These are phyloP conservation scores for Tricholoma sp. DNA, from an alignment of 768 basidiomycete genomes.

Conservation along the genomic window DNA sequence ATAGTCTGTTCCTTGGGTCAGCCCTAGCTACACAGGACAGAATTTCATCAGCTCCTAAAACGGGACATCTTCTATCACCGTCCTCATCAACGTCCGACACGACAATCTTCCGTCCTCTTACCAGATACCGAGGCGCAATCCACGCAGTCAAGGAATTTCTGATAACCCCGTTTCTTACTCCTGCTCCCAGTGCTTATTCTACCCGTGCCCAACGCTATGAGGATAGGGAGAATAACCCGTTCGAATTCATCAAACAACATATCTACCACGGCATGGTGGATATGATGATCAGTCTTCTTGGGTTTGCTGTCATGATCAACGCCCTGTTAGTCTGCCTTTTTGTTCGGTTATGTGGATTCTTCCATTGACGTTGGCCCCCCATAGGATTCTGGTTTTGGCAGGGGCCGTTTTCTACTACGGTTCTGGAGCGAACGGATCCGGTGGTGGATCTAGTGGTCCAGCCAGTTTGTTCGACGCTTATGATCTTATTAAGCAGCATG, in stretches of 20 bases:
- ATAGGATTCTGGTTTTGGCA: slow-evolving; percentile 76
- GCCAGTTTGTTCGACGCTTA: slow-evolving; percentile 86
- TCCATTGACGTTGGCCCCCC: neutral
- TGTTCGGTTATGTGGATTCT: neutral
- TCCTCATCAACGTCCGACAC: slow-evolving; percentile 7
- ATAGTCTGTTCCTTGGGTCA: slow-evolving; percentile 87
- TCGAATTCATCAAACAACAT: slow-evolving; percentile 55
- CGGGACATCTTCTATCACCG: slow-evolving; percentile 17
- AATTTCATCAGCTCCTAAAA: slow-evolving; percentile 32
- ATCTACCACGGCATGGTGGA: slow-evolving; percentile 64
- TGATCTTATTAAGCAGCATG: slow-evolving; percentile 55
- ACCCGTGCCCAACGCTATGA: slow-evolving; percentile 39
- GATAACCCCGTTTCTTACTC: slow-evolving; percentile 31
- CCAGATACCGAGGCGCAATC: slow-evolving; percentile 8
- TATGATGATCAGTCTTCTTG: slow-evolving; percentile 63
- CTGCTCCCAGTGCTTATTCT: slow-evolving; percentile 28
- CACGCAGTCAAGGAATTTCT: slow-evolving; percentile 21
- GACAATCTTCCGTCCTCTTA: neutral
- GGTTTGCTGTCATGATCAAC: slow-evolving; percentile 87
- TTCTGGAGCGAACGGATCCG: slow-evolving; percentile 16
- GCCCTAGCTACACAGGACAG: slow-evolving; percentile 82
- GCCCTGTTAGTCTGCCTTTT: slow-evolving; percentile 47
- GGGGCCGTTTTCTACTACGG: slow-evolving; percentile 74
- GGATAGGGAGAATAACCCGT: slow-evolving; percentile 52
- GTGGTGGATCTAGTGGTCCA: slow-evolving; percentile 26